Percentiles rank a stretch among this genome's conserved stretches.
Conservation (phyloP, 2,329 filamentous ascomycete species). For the Aspergillus tamarii region DNA sequence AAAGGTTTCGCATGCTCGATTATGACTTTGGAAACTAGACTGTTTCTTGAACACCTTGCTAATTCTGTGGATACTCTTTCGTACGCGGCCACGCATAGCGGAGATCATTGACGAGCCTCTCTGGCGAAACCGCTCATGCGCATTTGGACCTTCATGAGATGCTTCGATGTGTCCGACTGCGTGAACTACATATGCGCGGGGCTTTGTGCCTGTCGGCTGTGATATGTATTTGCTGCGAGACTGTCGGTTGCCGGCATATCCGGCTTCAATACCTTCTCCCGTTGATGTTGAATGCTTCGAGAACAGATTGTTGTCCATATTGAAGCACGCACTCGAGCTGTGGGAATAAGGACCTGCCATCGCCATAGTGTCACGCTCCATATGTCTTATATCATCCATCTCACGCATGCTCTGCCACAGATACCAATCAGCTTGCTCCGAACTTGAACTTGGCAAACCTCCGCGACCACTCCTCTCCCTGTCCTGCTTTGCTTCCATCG, state of each 20-base stretch:
- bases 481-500: slow-evolving; percentile 10
- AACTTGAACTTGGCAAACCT: background rate
- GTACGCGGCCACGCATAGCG: slow-evolving; percentile 18
- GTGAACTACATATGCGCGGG: slow-evolving; percentile 2
- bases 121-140: slow-evolving; percentile 8
- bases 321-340: background rate
- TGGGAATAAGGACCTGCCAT: background rate
- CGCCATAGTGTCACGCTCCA: background rate
- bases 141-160: background rate
- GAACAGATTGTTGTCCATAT: background rate
- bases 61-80: slow-evolving; percentile 22
- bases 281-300: background rate
- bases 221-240: background rate
- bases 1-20: background rate
- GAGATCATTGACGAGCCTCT: slow-evolving; percentile 20
- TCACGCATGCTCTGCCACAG: background rate
- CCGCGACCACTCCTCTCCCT: background rate
- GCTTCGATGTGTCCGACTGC: background rate
- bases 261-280: background rate
- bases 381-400: no score
- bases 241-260: background rate
- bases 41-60: slow-evolving; percentile 25
- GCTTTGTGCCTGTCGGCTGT: background rate
- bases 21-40: background rate
- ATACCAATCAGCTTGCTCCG: background rate